Evolutionary conservation across 1,139 yeast genomes (phyloP).

Genomic region (Geotrichum carabidarum): DNA sequence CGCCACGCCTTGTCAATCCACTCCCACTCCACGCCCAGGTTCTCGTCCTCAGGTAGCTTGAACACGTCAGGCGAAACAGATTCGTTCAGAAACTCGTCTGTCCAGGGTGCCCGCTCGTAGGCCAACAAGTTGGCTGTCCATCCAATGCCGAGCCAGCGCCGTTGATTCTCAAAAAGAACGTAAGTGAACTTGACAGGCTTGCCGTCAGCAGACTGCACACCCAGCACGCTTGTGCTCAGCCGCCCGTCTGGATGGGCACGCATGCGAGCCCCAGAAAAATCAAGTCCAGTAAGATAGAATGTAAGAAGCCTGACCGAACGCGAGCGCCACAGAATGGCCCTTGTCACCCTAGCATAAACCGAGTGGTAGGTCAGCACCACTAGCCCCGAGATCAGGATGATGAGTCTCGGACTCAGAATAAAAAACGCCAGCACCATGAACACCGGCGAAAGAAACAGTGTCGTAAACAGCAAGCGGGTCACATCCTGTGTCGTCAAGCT

Average conservation of each 20-base stretch:
- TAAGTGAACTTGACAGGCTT: slow-evolving; percentile 83
- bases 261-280: slow-evolving; percentile 56
- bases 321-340: slow-evolving; percentile 80
- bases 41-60: slow-evolving; percentile 70
- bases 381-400: slow-evolving; percentile 57
- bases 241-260: slow-evolving; percentile 2
- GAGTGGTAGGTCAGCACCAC: slow-evolving; percentile 79
- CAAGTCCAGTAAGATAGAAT: slow-evolving; percentile 82
- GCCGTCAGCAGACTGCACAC: slow-evolving; percentile 52
- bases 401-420: slow-evolving; percentile 63
- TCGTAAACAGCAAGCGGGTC: slow-evolving; percentile 72
- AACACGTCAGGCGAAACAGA: slow-evolving; percentile 71
- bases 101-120: slow-evolving; percentile 94
- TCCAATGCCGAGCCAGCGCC: slow-evolving; percentile 96
- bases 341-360: slow-evolving; percentile 70
- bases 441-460: slow-evolving; percentile 77
- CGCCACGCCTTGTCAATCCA: slow-evolving; percentile 95
- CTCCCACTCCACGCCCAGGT: slow-evolving; percentile 62
- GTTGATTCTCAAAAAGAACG: slow-evolving; percentile 90
- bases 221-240: slow-evolving; percentile 25
- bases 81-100: slow-evolving; percentile 90
- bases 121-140: slow-evolving; percentile 91
- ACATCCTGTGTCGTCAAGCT: slow-evolving; percentile 71
- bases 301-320: slow-evolving; percentile 62
- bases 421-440: slow-evolving; percentile 66